Conservation (phyloP, 352 stramenopile genomes). For the Phytophthora melonis region DNA sequence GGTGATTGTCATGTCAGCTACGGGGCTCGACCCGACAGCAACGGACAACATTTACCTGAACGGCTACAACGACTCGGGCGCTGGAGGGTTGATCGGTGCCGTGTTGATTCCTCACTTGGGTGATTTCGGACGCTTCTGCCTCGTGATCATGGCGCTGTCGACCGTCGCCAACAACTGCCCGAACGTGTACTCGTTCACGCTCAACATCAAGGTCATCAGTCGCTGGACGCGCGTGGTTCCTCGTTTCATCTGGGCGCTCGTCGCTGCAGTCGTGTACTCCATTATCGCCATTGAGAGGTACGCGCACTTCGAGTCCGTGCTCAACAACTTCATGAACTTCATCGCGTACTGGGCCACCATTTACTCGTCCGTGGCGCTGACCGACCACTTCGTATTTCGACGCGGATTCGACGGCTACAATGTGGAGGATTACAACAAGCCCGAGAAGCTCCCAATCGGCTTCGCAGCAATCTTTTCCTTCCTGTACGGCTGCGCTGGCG, state of each 20-base stretch:
- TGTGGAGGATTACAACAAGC: slow-evolving; percentile 47
- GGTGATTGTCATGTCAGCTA: slow-evolving; percentile 50
- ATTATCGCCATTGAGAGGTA: slow-evolving; percentile 47
- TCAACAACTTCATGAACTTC: slow-evolving; percentile 66
- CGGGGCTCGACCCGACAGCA: slow-evolving; percentile 27
- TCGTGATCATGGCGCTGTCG: slow-evolving; percentile 55
- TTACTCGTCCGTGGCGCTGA: slow-evolving; percentile 43
- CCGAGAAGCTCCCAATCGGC: slow-evolving; percentile 44
- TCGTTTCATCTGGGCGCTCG: slow-evolving; percentile 44
- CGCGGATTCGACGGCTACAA: slow-evolving; percentile 47
- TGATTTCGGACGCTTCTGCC: slow-evolving; percentile 50
- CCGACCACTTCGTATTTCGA: slow-evolving; percentile 50
- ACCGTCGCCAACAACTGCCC: slow-evolving; percentile 58
- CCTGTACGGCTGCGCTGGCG: slow-evolving; percentile 30
- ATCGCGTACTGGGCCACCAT: slow-evolving; percentile 53
- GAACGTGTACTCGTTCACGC: slow-evolving; percentile 55
- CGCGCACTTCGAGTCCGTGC: slow-evolving; percentile 48
- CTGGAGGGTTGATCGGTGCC: slow-evolving; percentile 44
- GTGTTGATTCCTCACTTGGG: slow-evolving; percentile 44
- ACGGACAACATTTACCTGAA: slow-evolving; percentile 39
- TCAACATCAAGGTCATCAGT: slow-evolving; percentile 55
- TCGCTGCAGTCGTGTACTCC: slow-evolving; percentile 40
- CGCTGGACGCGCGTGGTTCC: slow-evolving; percentile 40
- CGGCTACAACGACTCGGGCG: slow-evolving; percentile 45
- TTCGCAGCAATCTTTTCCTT: slow-evolving; percentile 52